phyloP scores from a whole-genome alignment of 257 asterid genomes.

The Jasminum sambac region DNA sequence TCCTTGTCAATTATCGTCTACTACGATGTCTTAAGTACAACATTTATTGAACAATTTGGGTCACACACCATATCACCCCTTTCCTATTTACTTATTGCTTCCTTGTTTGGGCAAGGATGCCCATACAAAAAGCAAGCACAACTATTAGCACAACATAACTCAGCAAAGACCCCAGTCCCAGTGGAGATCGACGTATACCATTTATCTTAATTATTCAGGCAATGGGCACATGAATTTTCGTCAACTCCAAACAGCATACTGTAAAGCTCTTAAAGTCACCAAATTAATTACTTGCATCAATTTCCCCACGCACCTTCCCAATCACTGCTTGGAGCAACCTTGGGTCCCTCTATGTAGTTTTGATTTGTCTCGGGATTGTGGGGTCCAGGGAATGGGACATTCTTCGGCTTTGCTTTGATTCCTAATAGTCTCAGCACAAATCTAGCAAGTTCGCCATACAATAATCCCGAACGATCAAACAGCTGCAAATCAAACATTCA shows the following conservation, averaged over 20 bases:
- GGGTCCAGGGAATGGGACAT: constrained; percentile 64
- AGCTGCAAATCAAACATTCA: constrained; percentile 49
- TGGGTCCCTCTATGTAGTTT: constrained; percentile 67
- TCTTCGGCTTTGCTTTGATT: constrained; percentile 59
- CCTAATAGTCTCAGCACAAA: constrained; percentile 90
- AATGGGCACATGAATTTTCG: constrained; percentile 14
- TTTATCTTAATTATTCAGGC: background rate
- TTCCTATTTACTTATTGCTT: background rate
- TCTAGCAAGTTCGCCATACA: constrained; percentile 93
- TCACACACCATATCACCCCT: no score
- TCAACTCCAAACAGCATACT: constrained; percentile 13
- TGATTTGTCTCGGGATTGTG: constrained; percentile 49
- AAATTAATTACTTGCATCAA: constrained; percentile 26
- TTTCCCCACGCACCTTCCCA: constrained; percentile 87
- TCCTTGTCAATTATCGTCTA: no score
- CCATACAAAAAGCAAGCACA: background rate
- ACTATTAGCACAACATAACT: background rate
- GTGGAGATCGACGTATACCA: background rate
- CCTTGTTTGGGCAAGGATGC: background rate
- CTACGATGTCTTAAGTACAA: no score
- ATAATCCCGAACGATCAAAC: constrained; percentile 86
- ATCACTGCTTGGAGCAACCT: constrained; percentile 64
- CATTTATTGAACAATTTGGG: no score
- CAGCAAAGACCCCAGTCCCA: background rate
- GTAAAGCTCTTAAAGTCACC: constrained; percentile 9